Base-by-base conservation (phyloP, 2,329 filamentous ascomycete genomes). In the Colletotrichum viniferum region DNA sequence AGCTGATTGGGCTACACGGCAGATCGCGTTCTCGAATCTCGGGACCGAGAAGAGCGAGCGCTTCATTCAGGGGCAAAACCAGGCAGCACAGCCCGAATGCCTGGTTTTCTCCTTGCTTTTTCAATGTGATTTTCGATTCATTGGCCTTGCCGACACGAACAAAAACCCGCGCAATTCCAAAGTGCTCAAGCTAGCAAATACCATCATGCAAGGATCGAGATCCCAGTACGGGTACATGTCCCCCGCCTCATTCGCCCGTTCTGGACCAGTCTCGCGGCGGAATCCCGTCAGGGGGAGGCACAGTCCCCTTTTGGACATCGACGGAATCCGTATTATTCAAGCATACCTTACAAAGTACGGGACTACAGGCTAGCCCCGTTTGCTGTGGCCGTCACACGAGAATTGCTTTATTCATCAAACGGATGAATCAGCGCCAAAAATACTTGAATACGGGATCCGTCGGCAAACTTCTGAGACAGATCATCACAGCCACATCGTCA, bases 401-500 rank as follows among this genome's bases (percentile, higher is more conserved):
- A 61, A 21, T 34, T 52, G 26, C 64, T 61, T 61, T 65, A 61
- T 66, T 10, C 6, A 32, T 9, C 36, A 58, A 9, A 43, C 21
- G 30, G 28, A 36, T 58, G 60, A 69, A 70, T 64, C 34, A 12
- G 43, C 24, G 32, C 61, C 32, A 32, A 62, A 60, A 63, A 72
- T 65, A 43, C 34, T 36, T 61, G 21, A 58, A 34, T 18, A 48
- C 69, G 73, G 69, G 30, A 26, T 55, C n/a, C 18, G 10, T 32
- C 62, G 62, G 68, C 62, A 72, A 18, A n/a, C 34, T 26, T 34
- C 56, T 69, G 73, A 74, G 69, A 74, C 73, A 62, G 12, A 24
- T 55, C 56, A 71, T 26, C 26, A 26, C 55, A 72, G 69, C 73
- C 73, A 75, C 73, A 28, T 48, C 69, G 63, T 75, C 69, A 72